These are phyloP conservation scores for Leccinum disarticulatum DNA, from an alignment of 768 basidiomycete genomes.

Conservation along the genomic window DNA sequence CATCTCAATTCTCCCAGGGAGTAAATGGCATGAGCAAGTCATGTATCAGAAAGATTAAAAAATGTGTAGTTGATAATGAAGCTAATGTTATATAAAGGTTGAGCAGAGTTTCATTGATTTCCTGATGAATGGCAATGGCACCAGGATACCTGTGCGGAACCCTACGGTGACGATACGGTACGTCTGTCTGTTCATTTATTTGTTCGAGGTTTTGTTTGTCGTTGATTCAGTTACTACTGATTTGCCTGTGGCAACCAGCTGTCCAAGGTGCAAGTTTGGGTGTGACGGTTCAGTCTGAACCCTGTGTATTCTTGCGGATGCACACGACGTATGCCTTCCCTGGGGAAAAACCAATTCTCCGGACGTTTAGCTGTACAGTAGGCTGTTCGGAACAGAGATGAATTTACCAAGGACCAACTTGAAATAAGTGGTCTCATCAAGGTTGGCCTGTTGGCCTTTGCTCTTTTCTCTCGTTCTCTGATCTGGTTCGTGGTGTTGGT, in stretches of 20 bases:
- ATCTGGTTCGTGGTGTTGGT: conserved; percentile 46
- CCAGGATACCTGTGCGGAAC: too few species aligned
- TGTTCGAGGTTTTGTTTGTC: not conserved
- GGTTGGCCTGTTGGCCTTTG: conserved; percentile 38
- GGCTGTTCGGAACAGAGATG: conserved; percentile 62
- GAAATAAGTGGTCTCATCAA: conserved; percentile 52
- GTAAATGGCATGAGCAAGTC: too few species aligned
- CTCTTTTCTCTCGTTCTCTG: not conserved
- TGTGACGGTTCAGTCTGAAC: conserved; percentile 69
- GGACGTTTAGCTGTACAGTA: conserved; percentile 51
- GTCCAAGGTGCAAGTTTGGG: conserved; percentile 63
- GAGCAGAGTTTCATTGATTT: too few species aligned
- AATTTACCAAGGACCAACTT: conserved; percentile 36
- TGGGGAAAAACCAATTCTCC: conserved; percentile 44
- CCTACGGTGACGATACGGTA: too few species aligned
- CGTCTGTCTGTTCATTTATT: not conserved
- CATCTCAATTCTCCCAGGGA: too few species aligned
- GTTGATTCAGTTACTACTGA: not conserved
- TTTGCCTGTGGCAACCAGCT: conserved; percentile 38
- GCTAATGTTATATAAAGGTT: too few species aligned
- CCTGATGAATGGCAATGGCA: not conserved
- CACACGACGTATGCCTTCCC: conserved; percentile 65
- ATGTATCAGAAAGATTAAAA: too few species aligned
- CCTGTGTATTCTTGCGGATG: conserved; percentile 61
- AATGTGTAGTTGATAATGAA: too few species aligned